These are phyloP conservation scores for Magnusiomyces suaveolens DNA, from an alignment of 1,139 yeast genomes.

Conservation along the genomic window DNA sequence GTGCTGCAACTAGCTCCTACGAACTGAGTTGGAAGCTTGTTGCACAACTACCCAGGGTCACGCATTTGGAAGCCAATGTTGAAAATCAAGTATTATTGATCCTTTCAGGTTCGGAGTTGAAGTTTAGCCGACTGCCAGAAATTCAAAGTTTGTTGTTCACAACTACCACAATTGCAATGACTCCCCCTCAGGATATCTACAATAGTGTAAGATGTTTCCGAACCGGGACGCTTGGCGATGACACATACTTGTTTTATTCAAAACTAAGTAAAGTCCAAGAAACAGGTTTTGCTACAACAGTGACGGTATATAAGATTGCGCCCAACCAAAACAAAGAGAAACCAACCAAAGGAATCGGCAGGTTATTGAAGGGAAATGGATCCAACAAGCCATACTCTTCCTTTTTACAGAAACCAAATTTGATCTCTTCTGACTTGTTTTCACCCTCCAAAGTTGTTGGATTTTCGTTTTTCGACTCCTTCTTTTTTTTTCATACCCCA, in stretches of 20 bases:
- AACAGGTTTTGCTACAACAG: not conserved
- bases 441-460: slow-evolving; percentile 11
- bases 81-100: slow-evolving; percentile 12
- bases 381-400: not conserved
- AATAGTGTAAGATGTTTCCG: slow-evolving; percentile 12
- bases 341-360: slow-evolving; percentile 7
- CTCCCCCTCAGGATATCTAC: slow-evolving; percentile 8
- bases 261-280: slow-evolving; percentile 10
- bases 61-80: slow-evolving; percentile 10
- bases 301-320: slow-evolving; percentile 3
- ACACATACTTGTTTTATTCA: slow-evolving; percentile 9
- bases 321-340: slow-evolving; percentile 5
- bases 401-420: not conserved
- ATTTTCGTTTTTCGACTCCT: slow-evolving; percentile 12
- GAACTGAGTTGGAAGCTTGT: slow-evolving; percentile 9
- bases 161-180: slow-evolving; percentile 5
- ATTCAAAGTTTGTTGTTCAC: not conserved
- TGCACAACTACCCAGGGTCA: slow-evolving; percentile 5
- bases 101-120: not conserved
- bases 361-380: not conserved
- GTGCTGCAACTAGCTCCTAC: not conserved
- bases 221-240: slow-evolving; percentile 7
- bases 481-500: slow-evolving; percentile 13
- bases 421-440: slow-evolving; percentile 5
- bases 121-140: not conserved